Conservation (phyloP, 768 basidiomycete species). For the Pulveroboletus ravenelii region DNA sequence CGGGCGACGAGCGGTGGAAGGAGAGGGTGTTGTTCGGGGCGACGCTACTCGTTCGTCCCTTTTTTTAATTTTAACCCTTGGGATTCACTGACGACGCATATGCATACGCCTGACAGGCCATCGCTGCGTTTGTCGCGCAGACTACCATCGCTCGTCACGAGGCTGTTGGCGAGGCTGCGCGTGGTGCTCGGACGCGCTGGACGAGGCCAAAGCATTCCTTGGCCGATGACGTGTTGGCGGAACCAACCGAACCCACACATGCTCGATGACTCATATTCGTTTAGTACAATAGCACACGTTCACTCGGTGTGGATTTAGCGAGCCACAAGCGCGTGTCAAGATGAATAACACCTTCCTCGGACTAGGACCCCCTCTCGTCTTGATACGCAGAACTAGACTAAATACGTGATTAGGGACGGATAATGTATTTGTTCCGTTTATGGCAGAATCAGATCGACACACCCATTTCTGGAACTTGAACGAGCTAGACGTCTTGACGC, state of each 20-base stretch:
- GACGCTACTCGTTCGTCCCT: slow-evolving; percentile 42
- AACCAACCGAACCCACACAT: slow-evolving; percentile 5
- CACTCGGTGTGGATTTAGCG: not conserved
- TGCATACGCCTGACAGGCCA: slow-evolving; percentile 21
- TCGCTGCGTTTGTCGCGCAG: slow-evolving; percentile 32
- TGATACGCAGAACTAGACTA: no score
- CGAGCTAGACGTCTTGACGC: no score
- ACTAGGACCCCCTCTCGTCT: no score
- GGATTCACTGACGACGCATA: not conserved
- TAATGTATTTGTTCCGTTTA: no score
- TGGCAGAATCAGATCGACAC: no score
- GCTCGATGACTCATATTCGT: slow-evolving; percentile 1
- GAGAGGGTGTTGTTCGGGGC: slow-evolving; percentile 57
- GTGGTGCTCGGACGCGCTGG: slow-evolving; percentile 1
- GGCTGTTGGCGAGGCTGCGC: slow-evolving; percentile 24
- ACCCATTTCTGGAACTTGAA: no score
- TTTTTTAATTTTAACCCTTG: not conserved
- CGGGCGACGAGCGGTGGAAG: slow-evolving; percentile 60
- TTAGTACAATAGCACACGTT: no score
- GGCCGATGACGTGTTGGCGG: slow-evolving; percentile 22
- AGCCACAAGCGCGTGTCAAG: no score
- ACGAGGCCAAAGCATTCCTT: slow-evolving; percentile 2
- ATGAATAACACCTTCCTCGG: no score
- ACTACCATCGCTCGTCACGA: slow-evolving; percentile 28
- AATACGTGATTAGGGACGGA: no score